Evolutionary conservation across 2,329 filamentous ascomycete genomes (phyloP), one percentile per base, ranked within the genome.

Genomic region (Fusarium cyanostomum): DNA sequence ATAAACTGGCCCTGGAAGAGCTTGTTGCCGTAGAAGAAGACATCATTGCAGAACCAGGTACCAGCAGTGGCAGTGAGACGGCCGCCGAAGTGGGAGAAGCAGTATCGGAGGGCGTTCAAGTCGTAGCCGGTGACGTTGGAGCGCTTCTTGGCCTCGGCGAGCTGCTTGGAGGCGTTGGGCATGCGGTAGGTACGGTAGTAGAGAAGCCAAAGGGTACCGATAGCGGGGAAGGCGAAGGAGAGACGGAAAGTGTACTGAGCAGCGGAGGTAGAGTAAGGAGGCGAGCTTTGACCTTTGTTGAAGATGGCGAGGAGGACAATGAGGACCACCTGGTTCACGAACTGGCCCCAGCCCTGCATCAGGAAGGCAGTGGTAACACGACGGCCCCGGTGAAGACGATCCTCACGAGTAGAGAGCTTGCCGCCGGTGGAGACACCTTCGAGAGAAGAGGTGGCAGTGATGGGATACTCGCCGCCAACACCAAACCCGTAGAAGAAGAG

Each of bases 1-100:
- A 97, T 97, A 80, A 97, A 97, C 74, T 94, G 86, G 62, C 86
- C 86, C 80, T 97, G 94, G 86, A 97, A 97, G 51, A 97, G 89
- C 85, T 97, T 97, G 89, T 97, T 97, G 70, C 94, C 94, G 81
- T 98, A 98, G 83, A 98, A 98, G 85, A 98, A 97, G 67, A 98
- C 90, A 73, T 98, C 94, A 78, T 98, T 98, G 81, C 89, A 92
- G 79, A 94, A 98, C 94, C 94, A 98, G 31, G 89, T 86, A 54
- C 91, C 91, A 10, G 94, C 89, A 16, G 94, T 97, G 45, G 94
- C 94, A 16, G 97, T 73, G 21, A 98, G 80, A 68, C 94, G 92
- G 49, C 91, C 90, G 43, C 93, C 92, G 68, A 97, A 98, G 81
- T 96, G 88, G 55, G 80, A 85, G 78, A 94, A 87, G 41, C 92